Base-by-base conservation (phyloP, 2,329 filamentous ascomycete species). In the Trichoderma sp. region DNA sequence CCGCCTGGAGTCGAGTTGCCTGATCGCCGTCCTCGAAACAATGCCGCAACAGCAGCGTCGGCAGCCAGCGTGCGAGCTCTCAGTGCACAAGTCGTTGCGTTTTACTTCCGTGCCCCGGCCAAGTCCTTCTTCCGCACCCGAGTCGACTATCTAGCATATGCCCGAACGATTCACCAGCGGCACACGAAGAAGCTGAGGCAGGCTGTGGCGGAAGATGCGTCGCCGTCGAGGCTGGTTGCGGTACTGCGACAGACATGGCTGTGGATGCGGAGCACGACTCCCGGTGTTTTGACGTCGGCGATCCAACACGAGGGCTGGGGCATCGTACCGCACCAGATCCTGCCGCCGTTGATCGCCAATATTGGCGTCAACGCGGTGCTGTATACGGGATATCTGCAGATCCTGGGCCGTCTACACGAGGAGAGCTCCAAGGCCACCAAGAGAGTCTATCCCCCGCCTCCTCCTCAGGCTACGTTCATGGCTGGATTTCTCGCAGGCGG, bases 111-210 rank as follows among this genome's bases (percentile, higher is more conserved):
- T 67, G 92, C 93, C 0, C 94, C 94, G 1, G 91, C 93, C 64
- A 97, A 97, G 80, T 92, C 93, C 17, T 97, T 97, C 77, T 97
- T 97, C 80, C 88, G 92, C 70, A 94, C 92, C 1, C 84, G 94
- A 68, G 93, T 97, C 71, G 94, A 97, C 82, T 97, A 93, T 72
- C 83, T 88, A 19, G 85, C 85, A 2, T 88, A 87, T 70, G 86
- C 86, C 3, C 81, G 86, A 32, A 82, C 77, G 17, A 75, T 87
- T 3, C 84, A 87, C 69, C 78, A 83, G 67, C 78, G 76, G 69
- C 78, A 83, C 68, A 78, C 77, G 1, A 73, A 79, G 60, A 67
- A 76, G 25, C 72, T 83, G 52, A 72, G 77, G 53, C 76, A 76
- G 68, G 79, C 78, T 32, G 78, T 77, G 5, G 77, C 77, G 2